Base-by-base conservation (phyloP, 257 asterid genomes). In the Eucommia ulmoides region DNA sequence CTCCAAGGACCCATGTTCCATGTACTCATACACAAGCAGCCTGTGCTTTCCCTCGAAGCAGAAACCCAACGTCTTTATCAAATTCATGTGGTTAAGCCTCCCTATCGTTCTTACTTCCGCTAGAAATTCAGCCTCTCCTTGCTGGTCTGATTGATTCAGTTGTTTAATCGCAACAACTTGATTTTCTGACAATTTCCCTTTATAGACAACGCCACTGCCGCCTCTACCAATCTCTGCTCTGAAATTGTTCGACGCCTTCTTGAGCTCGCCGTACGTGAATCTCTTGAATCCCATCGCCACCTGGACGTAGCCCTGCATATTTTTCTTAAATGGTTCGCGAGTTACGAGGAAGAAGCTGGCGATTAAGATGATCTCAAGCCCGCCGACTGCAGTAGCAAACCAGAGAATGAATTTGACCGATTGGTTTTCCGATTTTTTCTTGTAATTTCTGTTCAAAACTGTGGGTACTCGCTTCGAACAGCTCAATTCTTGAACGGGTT, bases 141-240 rank as follows among this genome's bases (percentile, higher is more conserved):
- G 72, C 47, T 68, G 72, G 15, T 19, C 63, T 1, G 74, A 63
- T 22, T 63, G 57, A 7, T 48, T 41, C 2, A 62, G 62, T 33
- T 19, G 50, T 52, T 65, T 75, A 9, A 70, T 57, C 2, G 78
- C 82, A 19, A 57, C 71, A 10, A 67, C 35, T 1, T 73, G 54
- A 22, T 57, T 42, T 49, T 71, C 78, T 0, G 72, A 35, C 16
- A 9, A 23, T n/a, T n/a, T n/a, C 3, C 72, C 77, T 60, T 60
- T 70, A 26, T 71, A 75, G 5, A 75, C 76, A 19, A 68, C 49
- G 0, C 82, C 70, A 7, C 63, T 52, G 14, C 71, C 67, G 24
- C 82, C 74, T 33, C 62, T 59, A 6, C 76, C 82, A 12, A 71
- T 58, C 24, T 75, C 79, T 23, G 61, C 53, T 0, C 59, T 61